Evolutionary conservation across 2,329 filamentous ascomycete genomes (phyloP).

Genomic region (Ophiostoma montium): DNA sequence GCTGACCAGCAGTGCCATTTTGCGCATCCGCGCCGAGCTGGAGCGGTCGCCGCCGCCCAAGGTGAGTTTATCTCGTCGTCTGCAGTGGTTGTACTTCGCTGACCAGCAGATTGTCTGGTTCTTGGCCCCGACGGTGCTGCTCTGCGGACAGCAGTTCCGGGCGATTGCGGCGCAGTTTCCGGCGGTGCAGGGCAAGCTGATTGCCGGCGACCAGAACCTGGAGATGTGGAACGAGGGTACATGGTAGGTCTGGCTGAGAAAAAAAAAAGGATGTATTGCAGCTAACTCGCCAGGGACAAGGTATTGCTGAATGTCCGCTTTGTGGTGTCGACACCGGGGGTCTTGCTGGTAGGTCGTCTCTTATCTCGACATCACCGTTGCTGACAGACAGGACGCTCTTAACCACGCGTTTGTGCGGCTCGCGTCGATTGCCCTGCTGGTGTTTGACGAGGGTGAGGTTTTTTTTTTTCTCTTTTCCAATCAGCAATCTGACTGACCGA

Average conservation of each 20-base stretch:
- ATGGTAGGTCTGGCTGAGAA: constrained; percentile 28
- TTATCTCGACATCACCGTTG: neutral
- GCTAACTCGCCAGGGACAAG: constrained; percentile 36
- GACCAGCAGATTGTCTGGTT: constrained; percentile 52
- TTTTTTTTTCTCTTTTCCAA: neutral
- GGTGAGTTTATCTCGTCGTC: constrained; percentile 28
- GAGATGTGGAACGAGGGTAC: constrained; percentile 49
- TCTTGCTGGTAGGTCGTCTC: constrained; percentile 35
- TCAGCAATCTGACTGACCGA: neutral
- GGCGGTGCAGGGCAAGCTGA: constrained; percentile 41
- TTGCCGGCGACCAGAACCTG: constrained; percentile 55
- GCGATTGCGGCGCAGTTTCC: constrained; percentile 48
- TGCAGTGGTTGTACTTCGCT: neutral
- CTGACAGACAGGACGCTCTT: constrained; percentile 42
- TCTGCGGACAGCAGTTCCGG: constrained; percentile 52
- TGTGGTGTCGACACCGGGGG: constrained; percentile 65
- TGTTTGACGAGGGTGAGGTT: constrained; percentile 67
- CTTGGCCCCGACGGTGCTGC: constrained; percentile 51
- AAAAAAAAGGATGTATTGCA: neutral
- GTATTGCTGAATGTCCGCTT: constrained; percentile 50
- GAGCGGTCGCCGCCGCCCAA: constrained; percentile 38
- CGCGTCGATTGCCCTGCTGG: constrained; percentile 47
- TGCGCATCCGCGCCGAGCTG: constrained; percentile 53
- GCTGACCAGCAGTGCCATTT: constrained; percentile 37
- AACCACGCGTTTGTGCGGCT: constrained; percentile 60